These are phyloP conservation scores for Suillus placidus DNA, from an alignment of 768 basidiomycete species.

Conservation along the genomic window DNA sequence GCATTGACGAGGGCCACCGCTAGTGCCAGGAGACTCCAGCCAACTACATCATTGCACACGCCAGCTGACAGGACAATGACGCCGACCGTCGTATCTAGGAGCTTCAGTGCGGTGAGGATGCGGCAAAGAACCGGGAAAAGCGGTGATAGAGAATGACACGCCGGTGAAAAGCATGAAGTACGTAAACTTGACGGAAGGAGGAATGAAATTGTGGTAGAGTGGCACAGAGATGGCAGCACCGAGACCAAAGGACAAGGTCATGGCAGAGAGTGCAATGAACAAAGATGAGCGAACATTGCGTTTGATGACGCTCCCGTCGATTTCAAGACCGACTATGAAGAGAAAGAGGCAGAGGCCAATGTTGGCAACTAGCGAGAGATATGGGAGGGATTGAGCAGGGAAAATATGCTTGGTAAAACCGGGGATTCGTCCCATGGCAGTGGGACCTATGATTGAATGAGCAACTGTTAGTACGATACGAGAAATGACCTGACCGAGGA, in stretches of 20 bases:
- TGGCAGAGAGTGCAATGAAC: constrained; percentile 77
- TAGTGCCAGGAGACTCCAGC: constrained; percentile 88
- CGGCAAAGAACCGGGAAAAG: constrained; percentile 91
- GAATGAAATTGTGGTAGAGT: constrained; percentile 76
- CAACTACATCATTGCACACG: constrained; percentile 87
- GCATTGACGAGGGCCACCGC: constrained; percentile 93
- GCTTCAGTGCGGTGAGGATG: constrained; percentile 85
- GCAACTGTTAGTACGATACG: constrained; percentile 42
- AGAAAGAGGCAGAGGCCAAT: constrained; percentile 89
- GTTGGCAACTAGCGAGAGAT: constrained; percentile 84
- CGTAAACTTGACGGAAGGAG: constrained; percentile 61
- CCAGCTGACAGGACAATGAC: constrained; percentile 92
- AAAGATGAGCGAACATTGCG: constrained; percentile 70
- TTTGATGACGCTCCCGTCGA: constrained; percentile 78
- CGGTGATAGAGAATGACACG: constrained; percentile 87
- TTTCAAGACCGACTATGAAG: constrained; percentile 92
- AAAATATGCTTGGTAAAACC: constrained; percentile 89
- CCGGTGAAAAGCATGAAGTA: constrained; percentile 95
- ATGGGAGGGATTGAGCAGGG: constrained; percentile 67
- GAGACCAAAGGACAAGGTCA: constrained; percentile 84
- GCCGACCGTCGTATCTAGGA: constrained; percentile 91
- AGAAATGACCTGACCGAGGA: constrained; percentile 57
- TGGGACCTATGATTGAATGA: constrained; percentile 35
- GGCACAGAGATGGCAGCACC: constrained; percentile 77
- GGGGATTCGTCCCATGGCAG: constrained; percentile 79